These are phyloP conservation scores for Helichrysum umbraculigerum DNA, from an alignment of 129 eudicot genomes.

Conservation along the genomic window DNA sequence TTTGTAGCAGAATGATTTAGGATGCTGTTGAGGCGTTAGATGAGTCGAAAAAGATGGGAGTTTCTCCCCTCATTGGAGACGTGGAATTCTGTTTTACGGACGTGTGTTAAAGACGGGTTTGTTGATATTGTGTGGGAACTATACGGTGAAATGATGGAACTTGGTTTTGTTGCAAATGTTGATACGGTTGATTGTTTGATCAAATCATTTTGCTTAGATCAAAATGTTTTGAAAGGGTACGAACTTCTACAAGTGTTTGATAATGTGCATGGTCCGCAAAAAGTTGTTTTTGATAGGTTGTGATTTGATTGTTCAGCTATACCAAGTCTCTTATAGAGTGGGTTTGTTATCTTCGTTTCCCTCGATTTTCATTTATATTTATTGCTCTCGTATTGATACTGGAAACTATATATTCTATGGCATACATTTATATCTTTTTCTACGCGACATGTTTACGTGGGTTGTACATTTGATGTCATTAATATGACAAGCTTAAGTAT, in stretches of 20 bases:
- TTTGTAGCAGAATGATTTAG: constrained; percentile 53
- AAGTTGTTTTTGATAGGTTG: too few relatives aligned
- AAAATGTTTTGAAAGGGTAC: not conserved
- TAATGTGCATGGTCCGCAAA: too few relatives aligned
- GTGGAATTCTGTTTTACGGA: constrained; percentile 55
- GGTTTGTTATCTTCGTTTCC: constrained; percentile 16
- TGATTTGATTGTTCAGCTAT: constrained; percentile 14
- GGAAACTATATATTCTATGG: too few relatives aligned
- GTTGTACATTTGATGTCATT: too few relatives aligned
- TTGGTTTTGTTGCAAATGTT: constrained; percentile 54
- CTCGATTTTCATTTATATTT: not conserved
- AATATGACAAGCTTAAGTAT: too few relatives aligned
- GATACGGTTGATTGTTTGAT: constrained; percentile 55
- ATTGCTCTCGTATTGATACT: not conserved
- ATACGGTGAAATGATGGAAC: constrained; percentile 58
- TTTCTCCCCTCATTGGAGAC: constrained; percentile 44
- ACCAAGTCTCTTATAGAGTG: not conserved
- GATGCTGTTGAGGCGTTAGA: constrained; percentile 54
- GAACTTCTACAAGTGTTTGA: too few relatives aligned
- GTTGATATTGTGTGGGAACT: constrained; percentile 62
- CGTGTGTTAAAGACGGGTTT: constrained; percentile 40
- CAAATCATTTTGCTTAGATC: constrained; percentile 57
- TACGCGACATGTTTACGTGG: too few relatives aligned
- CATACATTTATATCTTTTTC: too few relatives aligned
- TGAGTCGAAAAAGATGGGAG: constrained; percentile 32